Conservation (phyloP, 176 grass and related monocot genomes). For the Aegilops longissima region DNA sequence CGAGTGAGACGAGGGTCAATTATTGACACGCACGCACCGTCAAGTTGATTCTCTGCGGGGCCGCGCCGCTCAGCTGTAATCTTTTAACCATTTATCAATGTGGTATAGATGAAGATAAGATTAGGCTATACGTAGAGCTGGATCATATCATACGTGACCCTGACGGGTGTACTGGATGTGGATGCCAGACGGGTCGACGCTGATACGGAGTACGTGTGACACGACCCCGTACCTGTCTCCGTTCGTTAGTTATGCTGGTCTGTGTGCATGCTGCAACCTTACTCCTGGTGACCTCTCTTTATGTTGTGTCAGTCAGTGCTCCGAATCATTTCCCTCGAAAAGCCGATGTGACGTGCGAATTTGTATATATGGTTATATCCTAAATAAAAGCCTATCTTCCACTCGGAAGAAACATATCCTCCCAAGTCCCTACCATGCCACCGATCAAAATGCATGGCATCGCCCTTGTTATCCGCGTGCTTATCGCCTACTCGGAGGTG, state of each 20-base stretch:
- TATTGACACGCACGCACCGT: not conserved
- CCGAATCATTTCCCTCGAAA: not conserved
- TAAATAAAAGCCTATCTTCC: not conserved
- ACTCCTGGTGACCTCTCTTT: not conserved
- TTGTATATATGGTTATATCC: not conserved
- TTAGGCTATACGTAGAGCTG: not conserved
- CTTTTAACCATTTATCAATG: not conserved
- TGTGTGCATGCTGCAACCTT: not conserved
- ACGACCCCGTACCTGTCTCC: not conserved
- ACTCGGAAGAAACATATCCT: not conserved
- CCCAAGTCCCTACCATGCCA: not conserved
- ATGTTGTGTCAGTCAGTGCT: not conserved
- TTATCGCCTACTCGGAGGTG: not conserved
- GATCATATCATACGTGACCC: not conserved
- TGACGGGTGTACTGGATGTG: not conserved
- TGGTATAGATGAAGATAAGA: no score
- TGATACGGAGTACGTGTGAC: not conserved
- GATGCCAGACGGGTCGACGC: not conserved
- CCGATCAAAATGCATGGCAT: not conserved
- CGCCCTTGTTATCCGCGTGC: not conserved
- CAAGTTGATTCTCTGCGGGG: conserved; percentile 1
- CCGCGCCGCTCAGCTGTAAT: not conserved
- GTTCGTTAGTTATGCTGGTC: not conserved
- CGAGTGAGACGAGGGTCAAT: not conserved
- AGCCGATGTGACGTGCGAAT: not conserved